Conservation (phyloP, 106 monocot genomes). For the Narthecium ossifragum region DNA sequence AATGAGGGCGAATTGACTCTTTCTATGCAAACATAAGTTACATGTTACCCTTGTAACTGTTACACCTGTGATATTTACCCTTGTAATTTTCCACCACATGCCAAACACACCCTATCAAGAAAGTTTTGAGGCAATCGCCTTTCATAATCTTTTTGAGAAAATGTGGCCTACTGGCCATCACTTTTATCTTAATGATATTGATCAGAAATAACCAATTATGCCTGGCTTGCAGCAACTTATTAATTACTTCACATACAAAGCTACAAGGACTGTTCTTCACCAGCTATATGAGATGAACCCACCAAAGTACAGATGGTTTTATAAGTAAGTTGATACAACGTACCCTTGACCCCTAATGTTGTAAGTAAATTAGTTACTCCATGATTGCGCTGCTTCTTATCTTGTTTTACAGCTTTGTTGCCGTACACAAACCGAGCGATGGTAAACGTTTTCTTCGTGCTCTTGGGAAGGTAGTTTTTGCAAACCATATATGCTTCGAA, state of each 20-base stretch:
- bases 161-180: neutral
- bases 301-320: conserved; percentile 86
- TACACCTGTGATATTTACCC: neutral
- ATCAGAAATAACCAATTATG: neutral
- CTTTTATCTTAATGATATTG: neutral
- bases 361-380: too few relatives aligned
- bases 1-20: too few relatives aligned
- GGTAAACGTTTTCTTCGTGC: conserved; percentile 63
- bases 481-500: neutral
- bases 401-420: conserved; percentile 46
- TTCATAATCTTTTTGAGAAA: neutral
- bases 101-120: too few relatives aligned
- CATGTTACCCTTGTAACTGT: neutral
- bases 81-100: neutral
- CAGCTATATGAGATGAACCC: conserved; percentile 99
- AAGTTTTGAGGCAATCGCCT: neutral
- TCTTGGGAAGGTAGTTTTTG: conserved; percentile 64
- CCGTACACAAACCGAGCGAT: conserved; percentile 51
- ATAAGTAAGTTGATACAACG: conserved; percentile 56
- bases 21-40: too few relatives aligned
- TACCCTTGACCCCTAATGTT: neutral
- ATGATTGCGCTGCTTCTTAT: too few relatives aligned
- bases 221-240: conserved; percentile 60
- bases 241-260: conserved; percentile 90
- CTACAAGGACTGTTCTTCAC: conserved; percentile 74